A percentile compares a stretch with the other conserved stretches of the same genome.
Conservation (phyloP, 768 basidiomycete species). For the Mycena alexandri region DNA sequence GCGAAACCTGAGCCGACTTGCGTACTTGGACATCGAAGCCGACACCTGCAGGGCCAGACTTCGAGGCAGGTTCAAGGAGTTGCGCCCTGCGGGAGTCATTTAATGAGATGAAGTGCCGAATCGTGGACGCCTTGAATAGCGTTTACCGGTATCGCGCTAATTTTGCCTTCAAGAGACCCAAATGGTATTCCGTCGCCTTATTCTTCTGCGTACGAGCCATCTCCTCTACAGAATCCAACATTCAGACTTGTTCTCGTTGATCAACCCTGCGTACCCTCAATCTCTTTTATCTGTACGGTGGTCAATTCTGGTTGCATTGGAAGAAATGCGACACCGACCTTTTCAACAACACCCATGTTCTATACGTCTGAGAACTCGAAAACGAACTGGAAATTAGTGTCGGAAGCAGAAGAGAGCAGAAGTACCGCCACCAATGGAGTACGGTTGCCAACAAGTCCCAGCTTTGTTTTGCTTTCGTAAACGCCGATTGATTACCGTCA, state of each 20-base stretch:
- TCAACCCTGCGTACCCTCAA: constrained; percentile 77
- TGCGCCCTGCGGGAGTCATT: constrained; percentile 68
- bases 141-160: constrained; percentile 84
- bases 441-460: no score
- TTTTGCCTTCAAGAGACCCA: constrained; percentile 94
- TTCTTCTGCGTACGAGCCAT: constrained; percentile 99
- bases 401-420: no score
- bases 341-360: constrained; percentile 94
- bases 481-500: no score
- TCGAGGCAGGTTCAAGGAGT: constrained; percentile 90
- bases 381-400: no score
- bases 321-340: constrained; percentile 58
- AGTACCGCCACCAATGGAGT: no score
- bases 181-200: constrained; percentile 96
- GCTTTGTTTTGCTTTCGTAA: no score
- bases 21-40: constrained; percentile 90
- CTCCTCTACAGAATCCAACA: constrained; percentile 72
- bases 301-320: constrained; percentile 20
- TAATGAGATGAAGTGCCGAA: no score
- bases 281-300: constrained; percentile 85
- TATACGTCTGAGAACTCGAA: no score
- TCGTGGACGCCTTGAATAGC: no score
- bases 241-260: neutral
- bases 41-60: constrained; percentile 82
- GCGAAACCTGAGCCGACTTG: neutral